Evolutionary conservation across 768 basidiomycete species (phyloP), one percentile per base, ranked within the genome.

Genomic region (Melanogaster broomeanus): DNA sequence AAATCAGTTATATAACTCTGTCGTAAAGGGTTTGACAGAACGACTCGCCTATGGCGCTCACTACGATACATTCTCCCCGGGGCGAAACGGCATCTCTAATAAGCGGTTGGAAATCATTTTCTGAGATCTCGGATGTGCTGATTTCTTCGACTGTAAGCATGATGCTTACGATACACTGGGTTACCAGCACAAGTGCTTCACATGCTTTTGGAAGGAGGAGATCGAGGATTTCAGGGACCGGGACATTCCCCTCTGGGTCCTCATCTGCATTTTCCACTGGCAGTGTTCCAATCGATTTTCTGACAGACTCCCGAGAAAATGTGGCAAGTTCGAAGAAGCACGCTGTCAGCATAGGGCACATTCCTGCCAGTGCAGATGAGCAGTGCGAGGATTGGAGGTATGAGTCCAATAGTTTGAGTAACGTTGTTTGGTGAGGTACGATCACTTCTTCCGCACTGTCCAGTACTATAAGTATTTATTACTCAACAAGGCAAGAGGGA

Each of bases 321-420:
- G 66, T 59, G 30, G 83, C 80, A 53, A 90, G 68, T n/a, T 73
- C 65, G 53, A 85, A 79, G 61, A 91, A 88, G 13, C 75, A 67
- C 30, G 71, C 73, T n/a, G 82, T 74, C 25, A 92, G 70, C 73
- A 90, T 84, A 9, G 77, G 79, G 46, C 74, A 74, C 57, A 82
- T 72, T 47, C 73, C 72, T 25, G 63, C 62, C 48, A 82, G 76
- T 18, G 73, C 67, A 42, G 53, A 25, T 48, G 62, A 60, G 48
- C 70, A 59, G 56, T 74, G 73, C 24, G 72, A 70, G 12, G 82
- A 77, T 56, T 90, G 87, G 48, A 93, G 73, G 63, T 90, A 87
- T 2, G 91, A 88, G 64, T 96, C 94, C 12, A 94, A 73, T 15
- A 96, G 74, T 68, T 94, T 95, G 51, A 97, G 80, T 11, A 96